Evolutionary conservation across 768 basidiomycete genomes (phyloP).

Genomic region (Aureoboletus auriporus): DNA sequence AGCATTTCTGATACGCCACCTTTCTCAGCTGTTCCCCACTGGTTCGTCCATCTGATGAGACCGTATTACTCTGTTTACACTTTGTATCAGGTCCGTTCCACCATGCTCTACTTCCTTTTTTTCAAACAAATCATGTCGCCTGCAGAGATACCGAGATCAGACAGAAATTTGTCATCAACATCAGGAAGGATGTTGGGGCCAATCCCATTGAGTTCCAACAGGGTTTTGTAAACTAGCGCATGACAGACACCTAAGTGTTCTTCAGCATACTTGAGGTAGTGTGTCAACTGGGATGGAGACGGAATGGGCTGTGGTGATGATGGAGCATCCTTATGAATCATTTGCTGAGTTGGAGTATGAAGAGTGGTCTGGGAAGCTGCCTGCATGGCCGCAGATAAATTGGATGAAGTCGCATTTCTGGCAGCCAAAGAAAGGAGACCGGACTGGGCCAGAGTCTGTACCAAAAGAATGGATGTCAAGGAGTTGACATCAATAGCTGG

Average conservation of each 20-base stretch:
- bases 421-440: no score
- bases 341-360: no score
- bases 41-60: no score
- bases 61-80: background rate
- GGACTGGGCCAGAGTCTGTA: background rate
- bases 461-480: background rate
- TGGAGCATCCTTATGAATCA: no score
- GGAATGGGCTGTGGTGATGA: no score
- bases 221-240: background rate
- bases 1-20: no score
- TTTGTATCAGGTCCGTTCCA: no score
- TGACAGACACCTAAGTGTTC: background rate
- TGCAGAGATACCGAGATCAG: background rate
- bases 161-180: background rate
- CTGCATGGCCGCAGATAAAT: no score
- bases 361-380: no score
- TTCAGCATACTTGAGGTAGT: slow-evolving; percentile 4
- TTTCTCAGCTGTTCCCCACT: no score
- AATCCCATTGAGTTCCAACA: background rate
- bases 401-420: no score
- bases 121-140: background rate
- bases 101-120: background rate
- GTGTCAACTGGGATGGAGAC: background rate
- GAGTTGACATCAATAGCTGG: background rate
- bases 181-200: background rate